These are phyloP conservation scores for Suhomyces terraborum DNA, from an alignment of 1,139 yeast species.

Conservation along the genomic window DNA sequence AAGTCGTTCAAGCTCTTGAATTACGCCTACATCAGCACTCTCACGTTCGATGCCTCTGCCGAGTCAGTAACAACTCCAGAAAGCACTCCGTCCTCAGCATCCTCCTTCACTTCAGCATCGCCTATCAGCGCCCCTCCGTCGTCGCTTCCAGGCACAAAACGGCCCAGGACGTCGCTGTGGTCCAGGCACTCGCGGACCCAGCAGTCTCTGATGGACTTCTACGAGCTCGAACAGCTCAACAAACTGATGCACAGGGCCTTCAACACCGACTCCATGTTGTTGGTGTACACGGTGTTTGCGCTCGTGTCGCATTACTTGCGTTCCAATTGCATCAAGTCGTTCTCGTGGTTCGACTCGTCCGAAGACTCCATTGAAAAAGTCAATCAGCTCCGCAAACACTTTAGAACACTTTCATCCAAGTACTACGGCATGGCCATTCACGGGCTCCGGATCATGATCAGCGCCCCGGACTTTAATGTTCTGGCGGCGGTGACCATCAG, in stretches of 20 bases:
- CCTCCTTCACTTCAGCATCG: not conserved
- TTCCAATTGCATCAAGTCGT: slow-evolving; percentile 25
- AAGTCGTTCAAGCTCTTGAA: not conserved
- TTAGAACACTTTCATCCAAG: slow-evolving; percentile 20
- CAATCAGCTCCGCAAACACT: slow-evolving; percentile 15
- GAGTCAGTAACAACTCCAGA: not conserved
- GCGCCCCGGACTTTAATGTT: slow-evolving; percentile 21
- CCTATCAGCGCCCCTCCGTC: slow-evolving; percentile 5
- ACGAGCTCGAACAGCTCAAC: slow-evolving; percentile 15
- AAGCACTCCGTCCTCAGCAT: slow-evolving; percentile 1
- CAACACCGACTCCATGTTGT: slow-evolving; percentile 14
- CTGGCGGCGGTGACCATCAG: slow-evolving; percentile 27
- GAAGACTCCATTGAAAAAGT: slow-evolving; percentile 8
- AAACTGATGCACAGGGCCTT: slow-evolving; percentile 8
- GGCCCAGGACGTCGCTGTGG: not conserved
- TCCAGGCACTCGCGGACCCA: not conserved
- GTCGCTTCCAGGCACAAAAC: not conserved
- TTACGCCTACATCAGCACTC: slow-evolving; percentile 3
- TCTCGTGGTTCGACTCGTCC: slow-evolving; percentile 14
- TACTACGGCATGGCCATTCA: slow-evolving; percentile 28
- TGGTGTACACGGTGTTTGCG: slow-evolving; percentile 15
- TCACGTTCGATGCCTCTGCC: not conserved
- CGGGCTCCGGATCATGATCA: slow-evolving; percentile 21
- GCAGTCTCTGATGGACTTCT: slow-evolving; percentile 16
- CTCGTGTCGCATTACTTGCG: slow-evolving; percentile 14